Percentiles rank a stretch among this genome's conserved stretches.
phyloP scores from a whole-genome alignment of 352 stramenopile genomes.

The Globisporangium solare region DNA sequence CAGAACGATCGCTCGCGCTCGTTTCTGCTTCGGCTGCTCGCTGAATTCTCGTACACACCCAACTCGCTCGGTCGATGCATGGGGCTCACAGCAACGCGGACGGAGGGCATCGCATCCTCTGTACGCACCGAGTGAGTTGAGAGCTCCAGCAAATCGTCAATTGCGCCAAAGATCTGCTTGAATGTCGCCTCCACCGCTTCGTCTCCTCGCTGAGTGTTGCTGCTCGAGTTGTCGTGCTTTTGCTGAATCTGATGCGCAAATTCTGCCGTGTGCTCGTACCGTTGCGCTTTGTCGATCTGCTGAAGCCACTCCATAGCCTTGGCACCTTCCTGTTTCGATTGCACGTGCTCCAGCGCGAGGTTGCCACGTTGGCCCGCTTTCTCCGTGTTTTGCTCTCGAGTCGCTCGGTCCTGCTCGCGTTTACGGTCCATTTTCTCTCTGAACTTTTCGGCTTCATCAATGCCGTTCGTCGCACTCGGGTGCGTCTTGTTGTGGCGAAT shows the following conservation, averaged over 20 bases:
- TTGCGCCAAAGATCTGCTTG: conserved; percentile 36
- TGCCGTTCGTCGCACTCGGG: conserved; percentile 23
- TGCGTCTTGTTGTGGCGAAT: conserved; percentile 49
- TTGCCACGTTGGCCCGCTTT: conserved; percentile 33
- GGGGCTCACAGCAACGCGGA: conserved; percentile 8
- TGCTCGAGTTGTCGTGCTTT: conserved; percentile 7
- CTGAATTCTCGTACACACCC: too few relatives aligned
- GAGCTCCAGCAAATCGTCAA: conserved; percentile 29
- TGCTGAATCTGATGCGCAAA: conserved; percentile 9
- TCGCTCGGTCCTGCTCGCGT: conserved; percentile 26
- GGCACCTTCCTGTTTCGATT: conserved; percentile 30
- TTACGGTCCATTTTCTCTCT: conserved; percentile 34
- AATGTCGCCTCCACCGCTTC: conserved; percentile 29
- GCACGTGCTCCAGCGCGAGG: conserved; percentile 26
- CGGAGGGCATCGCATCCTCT: conserved; percentile 16
- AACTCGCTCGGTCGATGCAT: not conserved
- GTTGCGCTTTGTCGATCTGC: conserved; percentile 40
- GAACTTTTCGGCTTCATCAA: conserved; percentile 38
- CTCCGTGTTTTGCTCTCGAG: conserved; percentile 31
- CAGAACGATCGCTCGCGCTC: too few relatives aligned
- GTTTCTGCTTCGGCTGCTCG: too few relatives aligned
- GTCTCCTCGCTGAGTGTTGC: conserved; percentile 5
- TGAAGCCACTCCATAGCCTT: conserved; percentile 51
- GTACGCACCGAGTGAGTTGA: conserved; percentile 33
- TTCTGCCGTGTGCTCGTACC: conserved; percentile 16